phyloP scores from a whole-genome alignment of 345 rosid species.

The Pseudoturritis turrita region DNA sequence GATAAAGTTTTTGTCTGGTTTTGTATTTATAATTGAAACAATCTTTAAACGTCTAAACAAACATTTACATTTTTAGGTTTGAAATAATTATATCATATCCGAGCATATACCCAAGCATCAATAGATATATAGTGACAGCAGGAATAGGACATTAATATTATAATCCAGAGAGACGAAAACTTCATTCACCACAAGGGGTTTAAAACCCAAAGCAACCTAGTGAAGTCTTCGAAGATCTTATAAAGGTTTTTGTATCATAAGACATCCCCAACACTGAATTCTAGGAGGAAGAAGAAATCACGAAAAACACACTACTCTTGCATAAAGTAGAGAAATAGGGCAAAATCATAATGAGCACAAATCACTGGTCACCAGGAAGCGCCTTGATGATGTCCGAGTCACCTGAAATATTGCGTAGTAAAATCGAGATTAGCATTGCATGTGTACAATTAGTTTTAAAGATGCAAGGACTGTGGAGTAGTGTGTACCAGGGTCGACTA shows the following conservation, averaged over 20 bases:
- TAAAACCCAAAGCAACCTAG: background rate
- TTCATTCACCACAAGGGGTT: background rate
- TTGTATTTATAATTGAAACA: too few species aligned
- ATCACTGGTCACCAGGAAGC: slow-evolving; percentile 50
- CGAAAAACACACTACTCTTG: background rate
- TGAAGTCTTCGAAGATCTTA: background rate
- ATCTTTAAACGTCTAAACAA: too few species aligned
- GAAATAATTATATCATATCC: too few species aligned
- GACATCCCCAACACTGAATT: background rate
- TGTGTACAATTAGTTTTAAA: background rate
- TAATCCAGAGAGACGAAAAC: background rate
- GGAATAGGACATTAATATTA: background rate
- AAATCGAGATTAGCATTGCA: background rate
- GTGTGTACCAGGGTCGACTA: slow-evolving; percentile 43
- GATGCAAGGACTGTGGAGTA: background rate
- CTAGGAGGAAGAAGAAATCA: background rate
- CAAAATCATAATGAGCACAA: background rate
- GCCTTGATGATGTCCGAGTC: slow-evolving; percentile 72
- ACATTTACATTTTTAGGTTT: too few species aligned
- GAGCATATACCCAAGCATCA: too few species aligned
- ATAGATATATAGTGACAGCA: too few species aligned
- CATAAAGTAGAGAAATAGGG: background rate
- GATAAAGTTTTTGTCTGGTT: too few species aligned
- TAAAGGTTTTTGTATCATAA: too few species aligned
- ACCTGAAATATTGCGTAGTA: slow-evolving; percentile 30